Base-by-base conservation (phyloP, 192 early-diverging fungal genomes). In the Coemansia sp. region DNA sequence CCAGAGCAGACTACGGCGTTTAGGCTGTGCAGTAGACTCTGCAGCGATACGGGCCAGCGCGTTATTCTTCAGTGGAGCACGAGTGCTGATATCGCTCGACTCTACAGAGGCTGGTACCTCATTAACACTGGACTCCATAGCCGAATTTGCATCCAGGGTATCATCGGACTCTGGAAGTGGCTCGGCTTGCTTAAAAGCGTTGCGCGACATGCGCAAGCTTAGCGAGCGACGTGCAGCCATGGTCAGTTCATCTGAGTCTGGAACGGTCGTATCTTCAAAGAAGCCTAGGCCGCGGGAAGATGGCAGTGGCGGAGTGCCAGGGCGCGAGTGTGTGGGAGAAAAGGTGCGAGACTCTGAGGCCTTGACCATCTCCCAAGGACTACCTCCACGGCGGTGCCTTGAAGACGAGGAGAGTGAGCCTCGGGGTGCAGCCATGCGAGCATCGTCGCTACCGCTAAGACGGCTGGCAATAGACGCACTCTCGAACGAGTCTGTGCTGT, bases 321-420 rank as follows among this genome's bases (percentile, higher is more conserved):
- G 66, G 3, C 73, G 67, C 11, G 75, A 69, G 58, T 62, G 71
- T 15, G 68, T 65, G 3, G 77, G 72, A 1, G 77, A 79, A 2
- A 73, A 80, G 0, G 41, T 63, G 31, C 70, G 73, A 0, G 73
- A 23, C 36, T 81, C 78, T 1, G 70, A 11, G 9, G 70, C 11
- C 32, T 67, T 69, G 3, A 81, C 74, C 45, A 81, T 57, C 70
- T 81, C 78, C 78, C 78, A 81, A 0, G 78, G 78, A 37, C 78
- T 81, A 38, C 63, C 64, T 17, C 34, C 57, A 51, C 31, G 5
- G 62, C 37, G 14, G 36, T 38, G 37, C 53, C 41, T 9, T n/a
- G 15, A 61, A 1, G 51, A 55, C 11, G 15, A 61, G 10, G 51
- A 55, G 11, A 69, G 41, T 5, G 67, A 69, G 19, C 70, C 60